Percentiles rank a stretch among this genome's conserved stretches.
Evolutionary conservation across 1,284 basidiomycete species (phyloP).

Genomic region (Pisolithus thermaeus): DNA sequence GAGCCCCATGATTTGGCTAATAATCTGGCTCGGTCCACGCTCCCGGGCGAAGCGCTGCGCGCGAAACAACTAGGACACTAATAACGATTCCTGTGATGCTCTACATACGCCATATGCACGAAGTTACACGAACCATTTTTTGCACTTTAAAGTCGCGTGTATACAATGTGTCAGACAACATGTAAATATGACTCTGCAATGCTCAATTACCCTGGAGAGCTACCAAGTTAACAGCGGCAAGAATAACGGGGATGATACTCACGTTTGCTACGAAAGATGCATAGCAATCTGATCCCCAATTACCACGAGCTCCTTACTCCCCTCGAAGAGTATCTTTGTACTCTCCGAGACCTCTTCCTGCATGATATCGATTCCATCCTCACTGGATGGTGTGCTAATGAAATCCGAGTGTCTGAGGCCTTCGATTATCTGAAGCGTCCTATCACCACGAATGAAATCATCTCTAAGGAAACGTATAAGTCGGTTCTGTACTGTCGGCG

Average conservation of each 20-base stretch:
- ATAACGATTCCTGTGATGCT: background rate
- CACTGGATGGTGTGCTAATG: conserved; percentile 14
- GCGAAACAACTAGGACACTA: background rate
- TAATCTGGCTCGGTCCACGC: conserved; percentile 34
- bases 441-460: conserved; percentile 22
- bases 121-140: background rate
- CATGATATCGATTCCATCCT: conserved; percentile 16
- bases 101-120: background rate
- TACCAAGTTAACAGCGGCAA: background rate
- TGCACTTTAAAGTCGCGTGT: background rate
- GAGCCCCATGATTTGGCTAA: conserved; percentile 36
- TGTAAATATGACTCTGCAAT: background rate
- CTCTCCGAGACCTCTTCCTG: conserved; percentile 19
- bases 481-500: conserved; percentile 13
- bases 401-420: conserved; percentile 21
- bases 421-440: conserved; percentile 18
- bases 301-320: conserved; percentile 20
- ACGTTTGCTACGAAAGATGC: conserved; percentile 13
- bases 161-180: background rate
- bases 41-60: conserved; percentile 27
- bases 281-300: conserved; percentile 20
- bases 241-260: background rate
- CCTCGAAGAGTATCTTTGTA: conserved; percentile 21
- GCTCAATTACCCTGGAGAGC: background rate
- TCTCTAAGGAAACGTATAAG: conserved; percentile 18